A percentile compares a stretch with the other conserved stretches of the same genome.
phyloP scores from a whole-genome alignment of 148 eudicot genomes.

The Rhododendron simsii region DNA sequence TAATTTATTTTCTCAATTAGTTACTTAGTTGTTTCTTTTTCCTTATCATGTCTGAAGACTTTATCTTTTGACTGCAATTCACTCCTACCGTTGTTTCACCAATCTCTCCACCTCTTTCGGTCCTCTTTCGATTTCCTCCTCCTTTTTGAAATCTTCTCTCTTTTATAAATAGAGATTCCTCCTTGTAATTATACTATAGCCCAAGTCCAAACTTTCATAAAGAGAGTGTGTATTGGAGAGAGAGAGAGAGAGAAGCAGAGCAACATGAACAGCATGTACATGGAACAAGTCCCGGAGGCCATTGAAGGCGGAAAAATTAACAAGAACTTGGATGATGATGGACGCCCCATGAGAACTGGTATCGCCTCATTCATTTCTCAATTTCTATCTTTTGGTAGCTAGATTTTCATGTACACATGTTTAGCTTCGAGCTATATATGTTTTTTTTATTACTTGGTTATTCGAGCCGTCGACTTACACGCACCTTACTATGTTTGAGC shows the following conservation, averaged over 20 bases:
- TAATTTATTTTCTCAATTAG: neutral
- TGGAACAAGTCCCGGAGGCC: constrained; percentile 19
- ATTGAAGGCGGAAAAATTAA: constrained; percentile 12
- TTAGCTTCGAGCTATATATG: neutral
- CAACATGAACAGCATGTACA: constrained; percentile 17
- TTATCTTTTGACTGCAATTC: constrained; percentile 1
- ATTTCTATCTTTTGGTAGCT: too few species aligned
- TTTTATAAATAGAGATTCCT: neutral
- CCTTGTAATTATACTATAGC: too few species aligned
- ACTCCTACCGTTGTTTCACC: neutral
- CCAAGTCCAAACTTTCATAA: neutral
- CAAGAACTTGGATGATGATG: constrained; percentile 59
- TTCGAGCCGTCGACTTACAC: neutral
- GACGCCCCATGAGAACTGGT: constrained; percentile 58
- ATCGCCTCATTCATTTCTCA: neutral
- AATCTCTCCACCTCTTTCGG: neutral
- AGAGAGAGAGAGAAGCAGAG: constrained; percentile 10
- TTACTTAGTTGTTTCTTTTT: neutral
- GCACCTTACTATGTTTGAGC: neutral
- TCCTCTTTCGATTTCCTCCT: neutral
- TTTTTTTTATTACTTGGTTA: neutral
- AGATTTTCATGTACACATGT: neutral
- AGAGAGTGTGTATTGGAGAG: neutral
- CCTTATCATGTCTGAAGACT: neutral
- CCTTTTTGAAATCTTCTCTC: neutral